phyloP scores from a whole-genome alignment of 108 stramenopile species.

The Mayamaea pseudoterrestris region DNA sequence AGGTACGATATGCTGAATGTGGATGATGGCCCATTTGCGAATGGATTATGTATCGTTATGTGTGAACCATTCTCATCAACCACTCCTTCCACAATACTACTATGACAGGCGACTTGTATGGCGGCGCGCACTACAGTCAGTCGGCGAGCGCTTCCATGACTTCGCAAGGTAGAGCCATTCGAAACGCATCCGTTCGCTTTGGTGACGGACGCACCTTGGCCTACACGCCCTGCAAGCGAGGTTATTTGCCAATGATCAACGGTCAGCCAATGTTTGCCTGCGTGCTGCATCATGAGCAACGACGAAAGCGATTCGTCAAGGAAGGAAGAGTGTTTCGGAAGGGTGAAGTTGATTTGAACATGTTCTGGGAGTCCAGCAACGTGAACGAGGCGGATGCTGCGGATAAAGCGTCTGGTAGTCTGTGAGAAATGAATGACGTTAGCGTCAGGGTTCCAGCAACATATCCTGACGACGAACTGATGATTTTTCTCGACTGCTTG shows the following conservation, averaged over 20 bases:
- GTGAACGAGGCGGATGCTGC: too few relatives aligned
- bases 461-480: too few relatives aligned
- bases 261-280: slow-evolving; percentile 62
- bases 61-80: not conserved
- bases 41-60: not conserved
- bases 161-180: slow-evolving; percentile 64
- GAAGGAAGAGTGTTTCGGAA: slow-evolving; percentile 42
- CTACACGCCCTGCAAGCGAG: slow-evolving; percentile 74
- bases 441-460: too few relatives aligned
- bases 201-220: slow-evolving; percentile 65
- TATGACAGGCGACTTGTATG: slow-evolving; percentile 65
- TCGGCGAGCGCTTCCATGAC: slow-evolving; percentile 53
- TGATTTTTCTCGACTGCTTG: too few relatives aligned
- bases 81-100: not conserved
- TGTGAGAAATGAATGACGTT: too few relatives aligned
- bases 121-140: slow-evolving; percentile 63
- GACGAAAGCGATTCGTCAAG: slow-evolving; percentile 35
- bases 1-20: not conserved
- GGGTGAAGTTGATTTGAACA: slow-evolving; percentile 51
- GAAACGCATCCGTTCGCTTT: slow-evolving; percentile 43
- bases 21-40: not conserved
- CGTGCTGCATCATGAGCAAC: slow-evolving; percentile 51
- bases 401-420: too few relatives aligned
- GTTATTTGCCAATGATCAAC: slow-evolving; percentile 45
- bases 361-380: too few relatives aligned